These are phyloP conservation scores for Rossbeevera mucosa DNA, from an alignment of 768 basidiomycete species.

Conservation along the genomic window DNA sequence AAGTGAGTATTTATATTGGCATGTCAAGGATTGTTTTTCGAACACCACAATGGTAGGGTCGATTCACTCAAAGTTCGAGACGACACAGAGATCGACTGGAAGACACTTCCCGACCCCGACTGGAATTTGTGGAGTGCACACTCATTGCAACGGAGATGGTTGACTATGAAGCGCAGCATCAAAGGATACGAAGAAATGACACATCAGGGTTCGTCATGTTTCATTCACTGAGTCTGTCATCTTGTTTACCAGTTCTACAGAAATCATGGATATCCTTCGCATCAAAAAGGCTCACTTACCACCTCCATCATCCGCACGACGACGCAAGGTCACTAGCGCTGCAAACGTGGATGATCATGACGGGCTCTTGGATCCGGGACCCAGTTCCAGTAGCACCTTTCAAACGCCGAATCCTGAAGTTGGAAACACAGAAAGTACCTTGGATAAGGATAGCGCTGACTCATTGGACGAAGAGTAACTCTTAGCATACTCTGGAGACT, in stretches of 20 bases:
- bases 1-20: slow-evolving; percentile 47
- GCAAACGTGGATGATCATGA: slow-evolving; percentile 43
- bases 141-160: slow-evolving; percentile 72
- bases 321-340: slow-evolving; percentile 52
- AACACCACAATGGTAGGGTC: slow-evolving; percentile 42
- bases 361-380: slow-evolving; percentile 20
- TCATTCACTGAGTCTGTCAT: background rate
- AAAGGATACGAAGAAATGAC: slow-evolving; percentile 80
- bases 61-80: slow-evolving; percentile 70
- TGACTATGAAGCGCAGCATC: slow-evolving; percentile 71
- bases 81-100: slow-evolving; percentile 86
- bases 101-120: slow-evolving; percentile 61
- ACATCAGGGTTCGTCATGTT: slow-evolving; percentile 53
- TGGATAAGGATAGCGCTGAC: slow-evolving; percentile 14
- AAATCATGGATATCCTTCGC: slow-evolving; percentile 77
- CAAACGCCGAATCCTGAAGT: slow-evolving; percentile 21
- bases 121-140: slow-evolving; percentile 89
- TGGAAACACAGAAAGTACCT: slow-evolving; percentile 8
- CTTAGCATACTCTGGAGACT: background rate
- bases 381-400: slow-evolving; percentile 19
- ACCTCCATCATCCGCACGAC: slow-evolving; percentile 32
- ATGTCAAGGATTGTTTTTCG: background rate
- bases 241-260: slow-evolving; percentile 33
- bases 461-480: slow-evolving; percentile 19
- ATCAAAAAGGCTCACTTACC: slow-evolving; percentile 67